Percentiles rank a stretch among this genome's conserved stretches.
phyloP scores from a whole-genome alignment of 345 rosid genomes.

The Eucalyptus cloeziana region DNA sequence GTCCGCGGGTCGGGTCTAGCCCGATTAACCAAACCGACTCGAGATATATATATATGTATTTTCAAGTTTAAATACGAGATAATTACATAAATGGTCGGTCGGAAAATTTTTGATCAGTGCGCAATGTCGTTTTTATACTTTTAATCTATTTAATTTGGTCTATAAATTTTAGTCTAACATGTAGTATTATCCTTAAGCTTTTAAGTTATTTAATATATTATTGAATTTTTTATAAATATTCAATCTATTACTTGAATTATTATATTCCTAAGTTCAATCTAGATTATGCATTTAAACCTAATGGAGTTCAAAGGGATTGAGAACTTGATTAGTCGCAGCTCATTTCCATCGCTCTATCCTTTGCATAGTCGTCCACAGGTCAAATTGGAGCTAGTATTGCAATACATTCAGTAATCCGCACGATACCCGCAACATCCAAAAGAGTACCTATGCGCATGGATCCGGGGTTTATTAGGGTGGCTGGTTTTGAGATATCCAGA shows the following conservation, averaged over 20 bases:
- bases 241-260: too few relatives aligned
- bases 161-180: too few relatives aligned
- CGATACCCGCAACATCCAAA: neutral
- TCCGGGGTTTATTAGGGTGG: neutral
- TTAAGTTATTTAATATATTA: too few relatives aligned
- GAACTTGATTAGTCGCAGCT: neutral
- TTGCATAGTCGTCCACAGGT: neutral
- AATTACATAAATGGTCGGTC: neutral
- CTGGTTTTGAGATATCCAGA: neutral
- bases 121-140: fast-evolving
- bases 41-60: too few relatives aligned
- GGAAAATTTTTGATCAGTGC: too few relatives aligned
- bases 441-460: neutral
- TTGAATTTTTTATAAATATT: too few relatives aligned
- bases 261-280: neutral
- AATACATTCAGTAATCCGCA: neutral
- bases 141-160: too few relatives aligned
- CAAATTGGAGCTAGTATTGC: neutral
- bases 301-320: too few relatives aligned
- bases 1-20: neutral
- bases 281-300: neutral
- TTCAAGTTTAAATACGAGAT: neutral
- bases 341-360: neutral
- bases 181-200: fast-evolving
- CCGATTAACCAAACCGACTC: neutral